These are phyloP conservation scores for Haplosporangium sp. DNA, from an alignment of 371 early-diverging fungal species.

Conservation along the genomic window DNA sequence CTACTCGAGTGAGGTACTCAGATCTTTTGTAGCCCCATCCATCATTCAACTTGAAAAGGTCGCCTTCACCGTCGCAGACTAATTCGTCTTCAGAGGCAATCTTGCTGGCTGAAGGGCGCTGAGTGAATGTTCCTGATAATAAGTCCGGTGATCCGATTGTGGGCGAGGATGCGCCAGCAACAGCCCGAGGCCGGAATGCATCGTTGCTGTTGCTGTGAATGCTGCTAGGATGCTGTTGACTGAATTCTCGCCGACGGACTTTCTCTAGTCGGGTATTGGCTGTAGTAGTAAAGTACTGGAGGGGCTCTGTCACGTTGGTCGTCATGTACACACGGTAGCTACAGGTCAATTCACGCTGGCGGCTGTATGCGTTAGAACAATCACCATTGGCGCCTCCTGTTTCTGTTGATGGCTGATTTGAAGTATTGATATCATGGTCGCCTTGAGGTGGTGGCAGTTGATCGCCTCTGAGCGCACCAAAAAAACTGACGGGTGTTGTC, in stretches of 20 bases:
- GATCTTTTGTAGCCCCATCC: conserved; percentile 47
- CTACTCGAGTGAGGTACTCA: conserved; percentile 39
- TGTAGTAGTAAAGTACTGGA: conserved; percentile 29
- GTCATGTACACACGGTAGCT: conserved; percentile 53
- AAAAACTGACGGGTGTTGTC: conserved; percentile 4
- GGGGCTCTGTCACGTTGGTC: conserved; percentile 41
- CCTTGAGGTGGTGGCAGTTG: conserved; percentile 5
- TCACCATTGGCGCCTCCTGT: conserved; percentile 15
- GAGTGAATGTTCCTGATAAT: neutral
- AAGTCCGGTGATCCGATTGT: conserved; percentile 31
- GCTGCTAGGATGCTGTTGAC: conserved; percentile 2
- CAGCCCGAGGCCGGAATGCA: conserved; percentile 16
- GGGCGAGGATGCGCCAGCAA: conserved; percentile 1
- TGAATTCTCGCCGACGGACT: conserved; percentile 31
- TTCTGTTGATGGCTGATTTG: conserved; percentile 3
- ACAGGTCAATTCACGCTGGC: conserved; percentile 32
- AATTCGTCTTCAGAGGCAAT: conserved; percentile 51
- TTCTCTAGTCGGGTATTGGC: conserved; percentile 30
- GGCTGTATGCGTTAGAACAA: conserved; percentile 42
- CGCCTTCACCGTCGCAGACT: conserved; percentile 25
- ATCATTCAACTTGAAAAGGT: conserved; percentile 37
- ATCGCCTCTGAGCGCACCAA: conserved; percentile 19
- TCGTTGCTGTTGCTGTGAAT: conserved; percentile 10
- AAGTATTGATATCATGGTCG: neutral
- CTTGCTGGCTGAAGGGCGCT: conserved; percentile 10